Evolutionary conservation across 148 eudicot genomes (phyloP), one percentile per base, ranked within the genome.

Genomic region (Heliamphora exappendiculata): DNA sequence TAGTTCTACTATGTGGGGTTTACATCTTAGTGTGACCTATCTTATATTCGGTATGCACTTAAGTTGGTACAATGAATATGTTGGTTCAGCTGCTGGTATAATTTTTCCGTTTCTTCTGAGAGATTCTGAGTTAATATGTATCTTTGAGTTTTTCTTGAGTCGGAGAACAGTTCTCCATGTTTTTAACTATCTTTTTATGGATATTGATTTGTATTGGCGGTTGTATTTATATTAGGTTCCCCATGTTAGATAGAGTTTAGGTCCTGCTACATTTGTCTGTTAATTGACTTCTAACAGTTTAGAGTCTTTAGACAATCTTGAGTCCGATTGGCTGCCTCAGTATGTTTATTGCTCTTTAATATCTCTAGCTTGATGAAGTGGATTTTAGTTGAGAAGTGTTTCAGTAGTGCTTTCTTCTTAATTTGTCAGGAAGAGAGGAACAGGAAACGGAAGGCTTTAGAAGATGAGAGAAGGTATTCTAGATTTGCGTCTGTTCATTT

Each of bases 91-190:
- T 92, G 92, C 88, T 88, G 91, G 81, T 88, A 81, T 87, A 70
- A 73, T 84, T 87, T 81, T 85, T 87, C 88, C 80, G 75, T 86
- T 86, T 89, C 93, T 89, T 92, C 93, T 90, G 77, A 84, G 87
- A 86, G 83, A 84, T 86, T 89, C 84, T 84, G 88, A 81, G 83
- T 89, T 86, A 78, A 70, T 75, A 80, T 89, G 85, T 84, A 80
- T 91, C 93, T 90, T 90, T 90, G 97, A 90, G 93, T 93, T 90
- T 82, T 84, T 81, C 93, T 85, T 84, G 81, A 89, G 83, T 86
- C 78, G 85, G 89, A 78, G 87, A 83, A 88, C 65, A 67, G 82
- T 78, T 69, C 76, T 81, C 57, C 79, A 67, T 80, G 76, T 80
- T 66, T 76, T 60, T 39, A 16, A 8, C 4, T 71, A 41, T 78